Percentiles rank a stretch among this genome's conserved stretches.
Evolutionary conservation across 257 asterid genomes (phyloP).

Genomic region (Capsicum rhomboideum): DNA sequence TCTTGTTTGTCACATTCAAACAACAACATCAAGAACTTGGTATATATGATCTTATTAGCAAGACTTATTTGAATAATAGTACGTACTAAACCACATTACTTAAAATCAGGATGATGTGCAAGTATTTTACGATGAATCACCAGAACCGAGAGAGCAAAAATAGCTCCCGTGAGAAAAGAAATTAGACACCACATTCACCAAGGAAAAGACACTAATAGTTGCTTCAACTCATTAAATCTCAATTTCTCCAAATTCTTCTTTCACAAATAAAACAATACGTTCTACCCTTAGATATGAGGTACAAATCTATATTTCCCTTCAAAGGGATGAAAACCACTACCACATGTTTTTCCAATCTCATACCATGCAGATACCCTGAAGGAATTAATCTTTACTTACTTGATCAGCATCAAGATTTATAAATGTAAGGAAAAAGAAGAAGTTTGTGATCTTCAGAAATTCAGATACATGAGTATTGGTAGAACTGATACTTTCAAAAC

Average conservation of each 20-base stretch:
- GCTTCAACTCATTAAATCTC: background rate
- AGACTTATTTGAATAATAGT: background rate
- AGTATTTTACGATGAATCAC: background rate
- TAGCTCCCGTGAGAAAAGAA: background rate
- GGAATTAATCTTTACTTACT: no score
- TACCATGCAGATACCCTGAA: no score
- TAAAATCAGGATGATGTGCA: background rate
- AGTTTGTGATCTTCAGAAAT: background rate
- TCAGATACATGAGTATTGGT: background rate
- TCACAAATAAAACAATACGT: no score
- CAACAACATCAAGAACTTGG: background rate
- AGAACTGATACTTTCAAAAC: background rate
- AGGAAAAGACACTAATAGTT: background rate
- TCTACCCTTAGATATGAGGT: no score
- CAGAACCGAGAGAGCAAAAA: background rate
- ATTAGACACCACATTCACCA: background rate
- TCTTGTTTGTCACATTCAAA: background rate
- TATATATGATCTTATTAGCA: background rate
- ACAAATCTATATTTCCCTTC: no score
- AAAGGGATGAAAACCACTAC: no score
- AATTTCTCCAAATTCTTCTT: no score
- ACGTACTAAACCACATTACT: background rate
- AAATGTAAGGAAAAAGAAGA: background rate
- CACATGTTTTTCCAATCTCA: no score
- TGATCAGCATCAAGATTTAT: background rate